Evolutionary conservation across 2,329 filamentous ascomycete species (phyloP).

Genomic region (Aspergillus intermedius): DNA sequence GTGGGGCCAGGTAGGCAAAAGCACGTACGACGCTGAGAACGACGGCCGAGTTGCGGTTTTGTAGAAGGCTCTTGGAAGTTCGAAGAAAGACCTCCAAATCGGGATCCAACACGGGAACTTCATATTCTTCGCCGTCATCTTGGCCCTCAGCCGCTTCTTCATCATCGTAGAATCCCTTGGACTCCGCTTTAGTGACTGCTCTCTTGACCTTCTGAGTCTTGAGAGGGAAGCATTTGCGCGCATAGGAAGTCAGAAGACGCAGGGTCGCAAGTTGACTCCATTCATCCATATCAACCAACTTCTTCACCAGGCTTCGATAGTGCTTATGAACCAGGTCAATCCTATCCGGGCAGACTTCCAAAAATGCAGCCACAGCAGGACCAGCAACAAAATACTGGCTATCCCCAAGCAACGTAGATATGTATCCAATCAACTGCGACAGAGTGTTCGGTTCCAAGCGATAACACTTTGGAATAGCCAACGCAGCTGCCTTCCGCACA

Average conservation of each 20-base stretch:
- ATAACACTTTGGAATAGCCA: slow-evolving; percentile 95
- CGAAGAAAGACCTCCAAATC: slow-evolving; percentile 78
- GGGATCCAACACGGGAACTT: slow-evolving; percentile 61
- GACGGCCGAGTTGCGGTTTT: slow-evolving; percentile 88
- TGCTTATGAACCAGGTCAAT: slow-evolving; percentile 86
- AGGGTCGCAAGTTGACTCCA: slow-evolving; percentile 88
- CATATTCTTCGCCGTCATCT: slow-evolving; percentile 45
- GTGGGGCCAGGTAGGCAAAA: slow-evolving; percentile 76
- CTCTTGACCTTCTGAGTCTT: slow-evolving; percentile 55
- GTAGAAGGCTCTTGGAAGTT: slow-evolving; percentile 73
- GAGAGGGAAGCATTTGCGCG: slow-evolving; percentile 77
- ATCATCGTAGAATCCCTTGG: slow-evolving; percentile 66
- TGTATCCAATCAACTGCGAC: slow-evolving; percentile 76
- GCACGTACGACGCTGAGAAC: slow-evolving; percentile 79
- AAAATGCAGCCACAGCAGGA: slow-evolving; percentile 79
- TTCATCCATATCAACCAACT: slow-evolving; percentile 97
- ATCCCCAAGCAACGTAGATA: slow-evolving; percentile 73
- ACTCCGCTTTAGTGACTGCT: slow-evolving; percentile 50
- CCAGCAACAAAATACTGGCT: slow-evolving; percentile 96
- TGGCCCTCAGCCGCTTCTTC: slow-evolving; percentile 38
- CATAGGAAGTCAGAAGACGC: slow-evolving; percentile 74
- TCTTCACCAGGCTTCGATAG: slow-evolving; percentile 76
- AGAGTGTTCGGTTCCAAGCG: slow-evolving; percentile 77
- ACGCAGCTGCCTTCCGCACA: slow-evolving; percentile 83
- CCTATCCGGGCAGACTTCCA: slow-evolving; percentile 81